Conservation (phyloP, 179 eudicot genomes). For the Heliamphora pulchella region DNA sequence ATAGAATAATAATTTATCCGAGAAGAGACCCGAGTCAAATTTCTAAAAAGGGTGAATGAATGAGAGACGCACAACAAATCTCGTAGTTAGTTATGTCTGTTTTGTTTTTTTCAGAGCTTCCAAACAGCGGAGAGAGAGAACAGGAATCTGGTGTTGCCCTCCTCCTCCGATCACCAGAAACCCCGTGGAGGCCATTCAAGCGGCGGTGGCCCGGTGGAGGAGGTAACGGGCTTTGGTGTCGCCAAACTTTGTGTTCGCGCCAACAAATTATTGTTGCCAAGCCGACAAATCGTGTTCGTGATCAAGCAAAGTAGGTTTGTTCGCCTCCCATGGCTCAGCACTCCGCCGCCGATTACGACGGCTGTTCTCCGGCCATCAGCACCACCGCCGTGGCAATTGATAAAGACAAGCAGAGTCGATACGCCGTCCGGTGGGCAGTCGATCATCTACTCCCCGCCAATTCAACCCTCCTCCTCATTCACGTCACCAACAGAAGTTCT, state of each 20-base stretch:
- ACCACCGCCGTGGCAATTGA: conserved; percentile 46
- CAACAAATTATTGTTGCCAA: no score
- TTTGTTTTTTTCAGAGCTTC: background rate
- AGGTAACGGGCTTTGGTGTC: background rate
- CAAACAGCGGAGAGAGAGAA: background rate
- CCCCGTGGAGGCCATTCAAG: background rate
- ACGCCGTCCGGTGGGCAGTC: conserved; percentile 68
- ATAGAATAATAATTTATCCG: no score
- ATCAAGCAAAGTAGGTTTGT: background rate
- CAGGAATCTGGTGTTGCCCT: background rate
- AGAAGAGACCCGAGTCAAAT: background rate
- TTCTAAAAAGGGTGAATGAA: background rate
- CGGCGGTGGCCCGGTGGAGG: background rate
- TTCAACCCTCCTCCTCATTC: conserved; percentile 33
- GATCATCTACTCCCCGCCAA: conserved; percentile 37
- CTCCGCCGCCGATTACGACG: background rate
- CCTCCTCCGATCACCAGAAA: background rate
- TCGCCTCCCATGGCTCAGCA: background rate
- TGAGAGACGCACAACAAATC: background rate
- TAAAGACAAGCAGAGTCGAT: conserved; percentile 52
- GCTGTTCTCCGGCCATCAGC: background rate
- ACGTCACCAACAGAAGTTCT: conserved; percentile 31
- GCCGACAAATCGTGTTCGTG: background rate
- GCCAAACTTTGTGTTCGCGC: background rate
- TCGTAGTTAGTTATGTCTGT: background rate